Evolutionary conservation across 2,329 filamentous ascomycete species (phyloP), one percentile per base, ranked within the genome.

Genomic region (Myriosclerotinia curreyana): DNA sequence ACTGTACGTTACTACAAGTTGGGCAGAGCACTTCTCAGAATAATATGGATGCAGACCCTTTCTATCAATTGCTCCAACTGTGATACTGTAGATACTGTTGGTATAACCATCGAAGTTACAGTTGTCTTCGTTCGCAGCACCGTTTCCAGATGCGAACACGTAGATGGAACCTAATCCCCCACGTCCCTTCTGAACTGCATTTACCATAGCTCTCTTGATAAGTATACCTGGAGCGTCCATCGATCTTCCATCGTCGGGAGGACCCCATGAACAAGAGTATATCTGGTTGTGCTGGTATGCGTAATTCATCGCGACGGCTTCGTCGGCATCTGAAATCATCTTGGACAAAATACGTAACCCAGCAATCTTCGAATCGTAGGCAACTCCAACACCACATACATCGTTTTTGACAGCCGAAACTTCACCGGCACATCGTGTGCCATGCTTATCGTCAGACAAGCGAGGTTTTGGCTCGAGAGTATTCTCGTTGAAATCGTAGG

Each of bases 61-160:
- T 65, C 91, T 84, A 75, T 97, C 93, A 67, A 99, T 89, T 42
- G 94, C 94, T 46, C 95, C 95, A 22, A 99, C 92, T 0, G 93
- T 96, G 71, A 99, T 95, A 75, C 92, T 97, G 82, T 98, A 99
- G 71, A 99, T 99, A 75, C 93, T 97, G 80, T 99, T 99, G 66
- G 95, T 99, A 78, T 99, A 99, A 48, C 95, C 95, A 74, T 99
- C 95, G 75, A 99, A 99, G 76, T 99, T 99, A 83, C 95, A 99
- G 77, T 99, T 98, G 76, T 99, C 95, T 54, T 91, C 93, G 68
- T 81, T 86, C 4, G 82, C 81, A 12, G 94, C 96, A 65, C 95
- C 95, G 74, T 99, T 99, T 65, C 95, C 95, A 69, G 94, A 93
- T 51, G 95, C 95, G 76, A 99, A 99, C 62, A 99, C 95, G 73